Evolutionary conservation across 2,329 filamentous ascomycete genomes (phyloP), one percentile per base, ranked within the genome.

Genomic region (Claviceps maximensis): DNA sequence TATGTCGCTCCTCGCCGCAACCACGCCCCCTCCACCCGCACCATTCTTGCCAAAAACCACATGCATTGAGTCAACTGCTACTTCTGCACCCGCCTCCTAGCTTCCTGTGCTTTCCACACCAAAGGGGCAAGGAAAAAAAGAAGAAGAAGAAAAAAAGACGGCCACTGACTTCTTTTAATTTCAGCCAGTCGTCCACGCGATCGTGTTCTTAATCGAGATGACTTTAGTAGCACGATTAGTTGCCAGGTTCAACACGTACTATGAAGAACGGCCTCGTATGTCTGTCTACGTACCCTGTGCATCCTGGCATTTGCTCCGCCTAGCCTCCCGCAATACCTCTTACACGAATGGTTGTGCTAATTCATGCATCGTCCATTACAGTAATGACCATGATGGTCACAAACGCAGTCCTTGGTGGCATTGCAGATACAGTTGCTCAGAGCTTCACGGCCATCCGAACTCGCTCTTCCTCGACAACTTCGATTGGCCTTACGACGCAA

Each of bases 351-450:
- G 15, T 31, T 51, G 54, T n/a, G n/a, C n/a, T n/a, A n/a, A n/a
- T n/a, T n/a, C n/a, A 50, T 50, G 31, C n/a, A 36, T 21, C n/a
- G 3, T 25, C 15, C 38, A 17, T 55, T 40, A 50, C 65, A 87
- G 87, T 98, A 44, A 80, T 98, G 63, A 98, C 93, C 57, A 98
- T 95, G 71, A 98, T 98, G 91, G 88, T 96, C 65, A 95, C 91
- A 67, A 98, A 98, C 73, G 87, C 93, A 60, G 85, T 97, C 53
- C 82, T 98, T 55, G 89, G 89, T 72, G 93, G 93, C 61, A 85
- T 98, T 60, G 93, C 93, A 69, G 93, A 98, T 70, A 97, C 93
- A 36, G 88, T 95, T 48, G 93, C 93, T 54, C 93, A 98, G 69
- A 84, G 87, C 55, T 86, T 98, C 66, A 95, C 93, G 3, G 82